Evolutionary conservation across 345 rosid genomes (phyloP).

Genomic region (Moricandia arvensis): DNA sequence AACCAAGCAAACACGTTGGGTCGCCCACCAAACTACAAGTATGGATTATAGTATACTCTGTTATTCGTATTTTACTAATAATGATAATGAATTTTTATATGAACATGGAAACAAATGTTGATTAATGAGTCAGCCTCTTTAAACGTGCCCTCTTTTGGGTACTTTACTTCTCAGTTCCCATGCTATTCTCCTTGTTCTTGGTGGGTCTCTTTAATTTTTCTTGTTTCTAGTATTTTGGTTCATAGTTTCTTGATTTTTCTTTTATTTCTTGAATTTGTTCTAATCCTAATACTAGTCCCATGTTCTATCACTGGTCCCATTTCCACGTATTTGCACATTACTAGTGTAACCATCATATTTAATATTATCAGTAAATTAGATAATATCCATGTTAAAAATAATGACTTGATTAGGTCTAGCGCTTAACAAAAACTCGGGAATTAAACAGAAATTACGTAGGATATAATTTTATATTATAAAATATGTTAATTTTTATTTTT

Average conservation of each 20-base stretch:
- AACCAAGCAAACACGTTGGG: conserved; percentile 28
- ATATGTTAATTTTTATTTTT: no score
- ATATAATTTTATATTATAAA: no score
- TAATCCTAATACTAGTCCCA: conserved; percentile 8
- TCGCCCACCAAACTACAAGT: conserved; percentile 11
- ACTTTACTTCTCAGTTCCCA: conserved; percentile 25
- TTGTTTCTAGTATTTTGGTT: not conserved
- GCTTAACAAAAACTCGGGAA: no score
- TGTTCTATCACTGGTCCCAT: not conserved
- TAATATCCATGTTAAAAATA: no score
- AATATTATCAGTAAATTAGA: not conserved
- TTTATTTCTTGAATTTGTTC: conserved; percentile 7
- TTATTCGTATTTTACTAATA: not conserved
- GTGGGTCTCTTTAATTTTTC: conserved; percentile 10
- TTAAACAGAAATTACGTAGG: no score
- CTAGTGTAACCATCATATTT: not conserved
- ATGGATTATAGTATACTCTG: not conserved
- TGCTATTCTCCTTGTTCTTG: conserved; percentile 28
- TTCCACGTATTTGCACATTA: conserved; percentile 7
- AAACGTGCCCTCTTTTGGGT: conserved; percentile 26
- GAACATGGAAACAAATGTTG: conserved; percentile 25
- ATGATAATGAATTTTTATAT: not conserved
- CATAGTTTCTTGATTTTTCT: not conserved
- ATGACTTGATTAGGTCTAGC: no score
- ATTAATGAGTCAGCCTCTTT: conserved; percentile 28